These are phyloP conservation scores for Saturnispora dispora DNA, from an alignment of 805 yeast genomes.

Conservation along the genomic window DNA sequence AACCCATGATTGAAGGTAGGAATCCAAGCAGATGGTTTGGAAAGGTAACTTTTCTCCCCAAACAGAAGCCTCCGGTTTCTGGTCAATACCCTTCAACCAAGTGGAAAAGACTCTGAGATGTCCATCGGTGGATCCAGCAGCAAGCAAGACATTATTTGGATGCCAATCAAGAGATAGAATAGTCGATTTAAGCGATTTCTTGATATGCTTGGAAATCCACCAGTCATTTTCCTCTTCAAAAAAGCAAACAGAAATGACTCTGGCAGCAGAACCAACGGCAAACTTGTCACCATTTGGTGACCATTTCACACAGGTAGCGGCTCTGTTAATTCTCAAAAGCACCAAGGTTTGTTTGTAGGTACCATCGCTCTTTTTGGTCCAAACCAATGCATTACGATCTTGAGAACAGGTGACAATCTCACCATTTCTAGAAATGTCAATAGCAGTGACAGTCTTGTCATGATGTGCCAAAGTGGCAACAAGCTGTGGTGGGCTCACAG, in stretches of 20 bases:
- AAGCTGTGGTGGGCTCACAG: conserved; percentile 42
- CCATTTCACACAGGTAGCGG: conserved; percentile 94
- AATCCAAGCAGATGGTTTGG: conserved; percentile 82
- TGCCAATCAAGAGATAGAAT: conserved; percentile 85
- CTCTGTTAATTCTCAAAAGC: conserved; percentile 82
- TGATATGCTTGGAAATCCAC: conserved; percentile 99
- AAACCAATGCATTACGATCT: conserved; percentile 94
- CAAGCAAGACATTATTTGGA: conserved; percentile 79
- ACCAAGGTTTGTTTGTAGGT: conserved; percentile 81
- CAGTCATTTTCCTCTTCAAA: conserved; percentile 94
- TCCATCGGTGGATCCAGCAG: conserved; percentile 90
- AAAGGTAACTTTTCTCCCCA: conserved; percentile 98
- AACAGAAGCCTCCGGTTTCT: conserved; percentile 65
- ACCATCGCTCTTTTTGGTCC: conserved; percentile 67
- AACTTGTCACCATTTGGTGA: conserved; percentile 91
- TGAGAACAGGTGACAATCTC: conserved; percentile 94
- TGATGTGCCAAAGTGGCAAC: conserved; percentile 69
- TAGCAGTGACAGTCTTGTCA: conserved; percentile 89
- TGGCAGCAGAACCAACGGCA: conserved; percentile 94
- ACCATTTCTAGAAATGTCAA: conserved; percentile 83
- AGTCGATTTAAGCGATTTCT: conserved; percentile 88
- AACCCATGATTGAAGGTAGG: conserved; percentile 73
- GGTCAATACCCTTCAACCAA: conserved; percentile 79
- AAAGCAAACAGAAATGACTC: conserved; percentile 91
- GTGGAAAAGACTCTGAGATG: conserved; percentile 86